These are phyloP conservation scores for Kwoniella botswanensis DNA, from an alignment of 768 basidiomycete genomes.

Conservation along the genomic window DNA sequence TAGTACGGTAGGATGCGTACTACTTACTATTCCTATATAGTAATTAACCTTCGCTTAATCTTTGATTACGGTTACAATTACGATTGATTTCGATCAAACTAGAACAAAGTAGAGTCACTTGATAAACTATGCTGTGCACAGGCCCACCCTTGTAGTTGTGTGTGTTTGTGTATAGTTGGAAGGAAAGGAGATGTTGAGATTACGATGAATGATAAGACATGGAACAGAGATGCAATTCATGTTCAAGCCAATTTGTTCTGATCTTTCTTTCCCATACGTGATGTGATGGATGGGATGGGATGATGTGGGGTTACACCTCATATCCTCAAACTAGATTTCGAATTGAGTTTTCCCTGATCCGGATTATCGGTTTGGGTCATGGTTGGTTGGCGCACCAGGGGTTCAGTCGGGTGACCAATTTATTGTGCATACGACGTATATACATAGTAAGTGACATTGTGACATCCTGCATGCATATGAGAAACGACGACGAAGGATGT, in stretches of 20 bases:
- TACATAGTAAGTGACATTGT: too few species aligned
- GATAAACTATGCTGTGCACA: background rate
- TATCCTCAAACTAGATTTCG: background rate
- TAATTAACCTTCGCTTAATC: background rate
- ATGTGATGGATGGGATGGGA: too few species aligned
- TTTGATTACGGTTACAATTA: background rate
- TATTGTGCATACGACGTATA: background rate
- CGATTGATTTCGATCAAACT: background rate
- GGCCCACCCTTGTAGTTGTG: background rate
- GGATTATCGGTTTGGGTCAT: background rate
- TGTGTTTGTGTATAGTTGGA: background rate
- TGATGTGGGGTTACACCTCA: background rate
- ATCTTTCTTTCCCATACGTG: too few species aligned
- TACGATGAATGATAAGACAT: background rate
- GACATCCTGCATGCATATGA: too few species aligned
- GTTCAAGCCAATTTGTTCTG: background rate
- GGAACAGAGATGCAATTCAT: background rate
- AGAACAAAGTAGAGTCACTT: background rate
- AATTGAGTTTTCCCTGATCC: background rate
- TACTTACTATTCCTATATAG: background rate
- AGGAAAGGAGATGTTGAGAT: background rate
- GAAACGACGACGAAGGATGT: too few species aligned
- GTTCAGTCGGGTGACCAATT: background rate
- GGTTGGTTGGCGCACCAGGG: background rate
- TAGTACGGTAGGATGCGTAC: background rate